phyloP scores from a whole-genome alignment of 2,329 filamentous ascomycete species.

The Coleophoma eucalyptorum region DNA sequence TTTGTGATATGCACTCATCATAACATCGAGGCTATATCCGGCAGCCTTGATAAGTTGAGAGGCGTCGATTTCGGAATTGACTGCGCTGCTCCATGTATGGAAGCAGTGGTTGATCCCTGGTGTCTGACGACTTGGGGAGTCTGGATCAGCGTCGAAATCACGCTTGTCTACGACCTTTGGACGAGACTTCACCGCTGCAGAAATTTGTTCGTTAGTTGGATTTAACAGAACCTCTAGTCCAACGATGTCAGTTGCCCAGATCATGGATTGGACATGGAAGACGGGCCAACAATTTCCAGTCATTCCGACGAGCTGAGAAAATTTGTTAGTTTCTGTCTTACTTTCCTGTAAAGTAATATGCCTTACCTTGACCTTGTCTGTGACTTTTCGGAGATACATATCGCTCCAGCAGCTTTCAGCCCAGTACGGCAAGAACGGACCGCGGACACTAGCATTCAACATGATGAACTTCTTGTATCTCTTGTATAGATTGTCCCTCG shows the following conservation, averaged over 20 bases:
- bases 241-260: slow-evolving; percentile 22
- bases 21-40: slow-evolving; percentile 20
- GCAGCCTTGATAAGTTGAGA: slow-evolving; percentile 16
- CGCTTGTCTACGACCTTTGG: background rate
- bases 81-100: slow-evolving; percentile 13
- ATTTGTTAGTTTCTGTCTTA: background rate
- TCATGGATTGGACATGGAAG: slow-evolving; percentile 25
- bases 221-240: slow-evolving; percentile 20
- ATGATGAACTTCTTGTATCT: slow-evolving; percentile 22
- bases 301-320: slow-evolving; percentile 23
- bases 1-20: slow-evolving; percentile 21
- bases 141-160: background rate
- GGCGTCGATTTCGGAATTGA: slow-evolving; percentile 18
- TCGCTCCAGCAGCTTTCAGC: slow-evolving; percentile 22
- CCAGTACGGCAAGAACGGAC: slow-evolving; percentile 25
- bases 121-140: slow-evolving; percentile 1
- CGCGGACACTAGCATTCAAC: slow-evolving; percentile 24
- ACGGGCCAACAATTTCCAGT: slow-evolving; percentile 20
- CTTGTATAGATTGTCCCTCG: slow-evolving; percentile 19
- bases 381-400: slow-evolving; percentile 18
- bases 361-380: slow-evolving; percentile 21
- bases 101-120: slow-evolving; percentile 23
- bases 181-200: slow-evolving; percentile 7
- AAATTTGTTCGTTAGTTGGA: slow-evolving; percentile 5
- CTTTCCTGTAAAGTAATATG: background rate